Conservation (phyloP, 1,284 basidiomycete genomes). For the Fistulinella cinereoalba region DNA sequence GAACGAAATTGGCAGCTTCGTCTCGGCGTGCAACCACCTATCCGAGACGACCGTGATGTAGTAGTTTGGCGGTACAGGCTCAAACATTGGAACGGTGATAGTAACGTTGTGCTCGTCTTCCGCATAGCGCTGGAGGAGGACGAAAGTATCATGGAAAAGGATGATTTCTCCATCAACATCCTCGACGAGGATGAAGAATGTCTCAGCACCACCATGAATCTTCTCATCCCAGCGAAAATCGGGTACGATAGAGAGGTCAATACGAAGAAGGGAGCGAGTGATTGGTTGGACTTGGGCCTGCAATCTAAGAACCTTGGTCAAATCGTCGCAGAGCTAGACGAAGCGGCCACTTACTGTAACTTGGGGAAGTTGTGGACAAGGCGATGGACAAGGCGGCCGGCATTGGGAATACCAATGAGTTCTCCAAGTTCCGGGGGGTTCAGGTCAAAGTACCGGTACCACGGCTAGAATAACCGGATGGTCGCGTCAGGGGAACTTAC, state of each 20-base stretch:
- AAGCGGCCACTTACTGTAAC: constrained; percentile 62
- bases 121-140: constrained; percentile 88
- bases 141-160: constrained; percentile 91
- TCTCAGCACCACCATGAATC: constrained; percentile 84
- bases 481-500: background rate
- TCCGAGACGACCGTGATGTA: constrained; percentile 95
- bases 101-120: constrained; percentile 93
- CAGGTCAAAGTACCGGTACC: constrained; percentile 95
- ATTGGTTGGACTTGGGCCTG: constrained; percentile 95
- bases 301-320: constrained; percentile 45
- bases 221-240: constrained; percentile 98
- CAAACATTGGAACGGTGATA: constrained; percentile 94
- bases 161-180: constrained; percentile 97
- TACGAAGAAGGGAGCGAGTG: constrained; percentile 82
- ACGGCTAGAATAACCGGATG: constrained; percentile 54
- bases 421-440: constrained; percentile 87
- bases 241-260: constrained; percentile 89
- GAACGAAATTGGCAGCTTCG: constrained; percentile 93
- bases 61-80: constrained; percentile 96
- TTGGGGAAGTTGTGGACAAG: constrained; percentile 97
- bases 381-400: constrained; percentile 89
- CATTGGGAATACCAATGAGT: constrained; percentile 90
- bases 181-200: constrained; percentile 92
- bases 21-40: constrained; percentile 95
- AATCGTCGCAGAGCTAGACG: background rate